Base-by-base conservation (phyloP, 1,284 basidiomycete genomes). In the Melampsora americana region DNA sequence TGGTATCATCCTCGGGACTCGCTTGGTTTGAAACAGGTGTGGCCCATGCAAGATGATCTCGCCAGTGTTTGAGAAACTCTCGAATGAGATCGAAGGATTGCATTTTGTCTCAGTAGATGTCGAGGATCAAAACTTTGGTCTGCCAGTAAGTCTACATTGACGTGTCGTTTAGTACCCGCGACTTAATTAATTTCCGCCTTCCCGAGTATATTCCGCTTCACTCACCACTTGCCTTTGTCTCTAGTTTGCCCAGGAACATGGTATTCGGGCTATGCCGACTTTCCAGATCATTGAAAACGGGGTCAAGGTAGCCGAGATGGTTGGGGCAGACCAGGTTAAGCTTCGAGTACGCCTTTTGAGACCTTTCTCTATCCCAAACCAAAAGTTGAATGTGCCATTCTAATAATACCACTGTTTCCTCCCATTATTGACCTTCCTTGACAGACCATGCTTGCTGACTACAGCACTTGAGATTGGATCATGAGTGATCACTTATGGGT, bases 271-370 rank as follows among this genome's bases (percentile, higher is more conserved):
- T n/a, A 74, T 67, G 65, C 72, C 72, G 7, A 74, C 72, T 5
- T 74, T 74, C 56, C 72, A 74, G 32, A 44, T 74, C 11, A 67
- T 74, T 26, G 56, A 67, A 42, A 66, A 74, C 16, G 72, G 72
- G 14, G 65, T 67, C 42, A 74, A 74, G 44, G 35, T 74, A n/a
- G 32, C n/a, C 14, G 72, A 74, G 44, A 35, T 56, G 56, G 50
- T 74, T 2, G 72, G 72, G 26, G 72, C 72, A 26, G 72, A 74
- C 39, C 48, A 39, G n/a, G 23, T 60, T 9, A 74, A 74, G 30
- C 65, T 74, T n/a, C 26, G 28, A 26, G 72, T 74, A 39, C 6
- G 60, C 23, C 60, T 20, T 12, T 53, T 53, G 50, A n/a, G n/a
- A n/a, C n/a, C n/a, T n/a, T n/a, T n/a, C n/a, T n/a, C n/a, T n/a